Base-by-base conservation (phyloP, 2,329 filamentous ascomycete species). In the Hymenoscyphus scutula region DNA sequence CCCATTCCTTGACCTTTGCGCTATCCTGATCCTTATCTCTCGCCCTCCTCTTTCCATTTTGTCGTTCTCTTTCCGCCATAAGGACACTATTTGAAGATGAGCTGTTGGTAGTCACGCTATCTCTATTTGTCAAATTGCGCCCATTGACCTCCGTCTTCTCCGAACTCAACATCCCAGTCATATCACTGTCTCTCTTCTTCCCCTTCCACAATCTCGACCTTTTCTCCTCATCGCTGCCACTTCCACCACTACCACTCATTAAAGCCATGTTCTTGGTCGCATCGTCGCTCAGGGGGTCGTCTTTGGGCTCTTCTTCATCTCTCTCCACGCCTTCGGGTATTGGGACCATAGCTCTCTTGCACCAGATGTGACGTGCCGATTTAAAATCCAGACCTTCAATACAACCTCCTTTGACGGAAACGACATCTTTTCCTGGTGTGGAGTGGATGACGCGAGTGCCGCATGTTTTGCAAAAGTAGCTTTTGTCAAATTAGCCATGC, bases 351-450 rank as follows among this genome's bases (percentile, higher is more conserved):
- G 87, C 87, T 51, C 80, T 82, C 69, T 84, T 85, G 23, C 85
- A 87, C 83, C 85, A 90, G 68, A 90, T 86, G 76, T 91, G 88
- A 66, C 84, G 83, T 30, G 85, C 86, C 2, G 73, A 76, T 13
- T 73, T 77, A 84, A 86, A 85, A 73, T 87, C 81, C 23, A 90
- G 76, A 1, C 82, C 85, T 5, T 86, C 81, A 54, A 91, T 78
- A 70, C 87, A 88, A 48, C 87, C 88, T 11, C 84, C 87, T 71
- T 90, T 90, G 54, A 91, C 81, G 17, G 84, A 84, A 48, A 89
- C 81, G 56, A 86, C 80, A 63, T 83, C 81, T 67, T 87, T 84
- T 11, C 80, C 84, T 2, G 82, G 81, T 11, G 81, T 84, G 4
- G 80, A 80, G 75, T 90, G 88, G 57, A 90, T 76, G 48, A 91